Conservation (phyloP, 345 rosid species). For the Rhizophora apiculata region DNA sequence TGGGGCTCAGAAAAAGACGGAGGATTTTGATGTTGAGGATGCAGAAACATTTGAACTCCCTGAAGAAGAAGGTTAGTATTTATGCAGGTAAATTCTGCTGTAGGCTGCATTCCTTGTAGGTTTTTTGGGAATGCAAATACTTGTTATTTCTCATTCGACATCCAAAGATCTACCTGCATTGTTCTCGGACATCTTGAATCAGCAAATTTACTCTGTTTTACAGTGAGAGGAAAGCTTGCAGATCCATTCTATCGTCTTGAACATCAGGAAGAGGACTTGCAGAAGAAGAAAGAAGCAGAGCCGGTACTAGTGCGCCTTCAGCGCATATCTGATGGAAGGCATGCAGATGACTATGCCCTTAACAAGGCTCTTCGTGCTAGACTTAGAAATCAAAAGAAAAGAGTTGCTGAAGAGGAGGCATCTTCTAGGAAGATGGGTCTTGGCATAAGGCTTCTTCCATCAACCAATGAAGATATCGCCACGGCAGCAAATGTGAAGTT, state of each 20-base stretch:
- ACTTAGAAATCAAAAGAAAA: conserved; percentile 79
- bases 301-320: conserved; percentile 83
- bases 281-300: conserved; percentile 96
- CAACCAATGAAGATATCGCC: conserved; percentile 54
- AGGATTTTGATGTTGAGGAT: conserved; percentile 86
- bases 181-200: not conserved
- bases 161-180: not conserved
- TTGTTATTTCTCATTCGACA: not conserved
- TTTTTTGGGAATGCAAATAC: not conserved
- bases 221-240: conserved; percentile 88
- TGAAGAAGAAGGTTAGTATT: conserved; percentile 78
- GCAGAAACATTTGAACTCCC: conserved; percentile 92
- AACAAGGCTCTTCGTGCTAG: conserved; percentile 78
- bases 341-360: conserved; percentile 77
- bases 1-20: conserved; percentile 84
- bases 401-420: conserved; percentile 81
- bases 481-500: conserved; percentile 61
- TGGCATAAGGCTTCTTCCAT: conserved; percentile 71
- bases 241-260: conserved; percentile 96
- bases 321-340: conserved; percentile 74
- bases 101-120: not conserved
- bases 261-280: conserved; percentile 86
- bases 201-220: conserved; percentile 16
- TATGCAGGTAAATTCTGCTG: not conserved
- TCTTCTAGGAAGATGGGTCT: conserved; percentile 69